These are phyloP conservation scores for Xerocomellus amylosporus DNA, from an alignment of 768 basidiomycete species.

Conservation along the genomic window DNA sequence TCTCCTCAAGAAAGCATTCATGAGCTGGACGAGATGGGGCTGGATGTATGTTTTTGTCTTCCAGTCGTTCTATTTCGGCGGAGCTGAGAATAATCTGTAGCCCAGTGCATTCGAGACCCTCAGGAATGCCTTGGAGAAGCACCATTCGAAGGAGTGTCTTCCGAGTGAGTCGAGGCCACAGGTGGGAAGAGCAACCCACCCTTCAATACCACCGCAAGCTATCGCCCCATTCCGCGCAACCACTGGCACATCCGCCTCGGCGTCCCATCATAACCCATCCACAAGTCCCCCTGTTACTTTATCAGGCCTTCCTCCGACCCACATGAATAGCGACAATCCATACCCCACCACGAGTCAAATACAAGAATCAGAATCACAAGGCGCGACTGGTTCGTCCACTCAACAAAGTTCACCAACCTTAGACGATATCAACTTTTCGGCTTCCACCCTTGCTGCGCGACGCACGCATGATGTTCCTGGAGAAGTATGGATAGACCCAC, in stretches of 20 bases:
- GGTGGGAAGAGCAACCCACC: background rate
- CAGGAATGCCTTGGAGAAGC: constrained; percentile 51
- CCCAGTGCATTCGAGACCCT: constrained; percentile 47
- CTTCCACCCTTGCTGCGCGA: constrained; percentile 17
- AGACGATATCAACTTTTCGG: constrained; percentile 3
- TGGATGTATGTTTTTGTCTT: constrained; percentile 43
- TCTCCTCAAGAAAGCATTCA: constrained; percentile 27
- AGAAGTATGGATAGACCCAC: constrained; percentile 55
- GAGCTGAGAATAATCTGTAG: constrained; percentile 29
- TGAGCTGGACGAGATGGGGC: constrained; percentile 52
- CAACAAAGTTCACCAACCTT: constrained; percentile 9
- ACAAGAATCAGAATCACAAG: constrained; percentile 6
- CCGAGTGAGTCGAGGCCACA: background rate
- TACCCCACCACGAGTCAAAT: constrained; percentile 9
- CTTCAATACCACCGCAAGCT: constrained; percentile 3
- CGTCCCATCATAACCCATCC: constrained; percentile 4
- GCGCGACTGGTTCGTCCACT: constrained; percentile 1
- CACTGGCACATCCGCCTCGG: background rate
- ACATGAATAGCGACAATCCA: constrained; percentile 17
- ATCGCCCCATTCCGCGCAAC: constrained; percentile 13
- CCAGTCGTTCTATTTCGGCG: background rate
- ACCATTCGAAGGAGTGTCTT: constrained; percentile 32
- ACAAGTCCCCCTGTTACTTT: background rate
- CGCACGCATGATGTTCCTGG: constrained; percentile 44
- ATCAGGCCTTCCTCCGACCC: background rate